Percentiles rank a stretch among this genome's conserved stretches.
These are phyloP conservation scores for Aspergillus panamensis DNA, from an alignment of 495 filamentous ascomycete species.

Conservation along the genomic window DNA sequence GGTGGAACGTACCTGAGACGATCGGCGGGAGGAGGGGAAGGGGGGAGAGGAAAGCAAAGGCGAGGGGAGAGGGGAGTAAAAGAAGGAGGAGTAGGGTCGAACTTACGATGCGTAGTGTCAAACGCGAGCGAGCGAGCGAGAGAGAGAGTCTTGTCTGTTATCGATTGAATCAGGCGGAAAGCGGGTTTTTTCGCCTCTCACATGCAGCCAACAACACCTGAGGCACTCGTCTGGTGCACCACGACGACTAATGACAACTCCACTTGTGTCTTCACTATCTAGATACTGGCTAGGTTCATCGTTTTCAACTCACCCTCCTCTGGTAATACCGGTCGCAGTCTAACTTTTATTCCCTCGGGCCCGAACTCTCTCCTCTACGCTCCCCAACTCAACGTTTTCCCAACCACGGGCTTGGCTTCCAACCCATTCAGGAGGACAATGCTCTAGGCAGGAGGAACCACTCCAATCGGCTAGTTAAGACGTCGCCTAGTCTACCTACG, in stretches of 20 bases:
- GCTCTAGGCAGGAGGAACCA: constrained; percentile 3
- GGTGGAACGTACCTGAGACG: constrained; percentile 1
- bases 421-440: constrained; percentile 7
- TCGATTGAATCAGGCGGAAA: constrained; percentile 20
- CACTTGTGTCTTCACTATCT: too few relatives aligned
- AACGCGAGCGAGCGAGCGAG: background rate
- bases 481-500: too few relatives aligned
- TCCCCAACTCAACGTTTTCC: constrained; percentile 12
- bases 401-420: constrained; percentile 14
- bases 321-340: too few relatives aligned
- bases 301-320: too few relatives aligned
- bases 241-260: background rate
- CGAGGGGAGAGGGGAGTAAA: constrained; percentile 14
- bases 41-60: constrained; percentile 7
- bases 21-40: constrained; percentile 5
- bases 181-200: constrained; percentile 21
- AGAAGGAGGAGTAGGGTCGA: background rate
- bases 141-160: constrained; percentile 22
- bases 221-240: too few relatives aligned
- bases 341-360: background rate
- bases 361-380: background rate
- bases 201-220: constrained; percentile 13
- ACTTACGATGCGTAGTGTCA: background rate
- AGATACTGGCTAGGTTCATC: too few relatives aligned
- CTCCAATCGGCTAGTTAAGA: constrained; percentile 5